A percentile compares a stretch with the other conserved stretches of the same genome.
These are phyloP conservation scores for Gnaphalium uliginosum DNA, from an alignment of 129 eudicot species.

Conservation along the genomic window DNA sequence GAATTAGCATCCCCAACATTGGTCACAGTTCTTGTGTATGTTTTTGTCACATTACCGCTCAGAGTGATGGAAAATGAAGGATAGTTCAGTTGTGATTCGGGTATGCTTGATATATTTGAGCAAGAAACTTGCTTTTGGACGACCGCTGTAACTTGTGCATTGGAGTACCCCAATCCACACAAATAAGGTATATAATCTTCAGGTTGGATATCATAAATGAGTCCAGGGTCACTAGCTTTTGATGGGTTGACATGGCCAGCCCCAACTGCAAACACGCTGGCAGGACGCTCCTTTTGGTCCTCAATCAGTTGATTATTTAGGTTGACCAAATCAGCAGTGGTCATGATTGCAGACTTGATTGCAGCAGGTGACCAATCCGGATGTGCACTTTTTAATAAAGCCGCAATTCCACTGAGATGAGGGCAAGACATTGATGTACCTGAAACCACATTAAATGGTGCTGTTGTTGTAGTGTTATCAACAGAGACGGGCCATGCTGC, in stretches of 20 bases:
- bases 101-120: slow-evolving; percentile 24
- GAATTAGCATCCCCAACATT: slow-evolving; percentile 55
- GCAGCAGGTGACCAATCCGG: slow-evolving; percentile 67
- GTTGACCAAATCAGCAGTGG: slow-evolving; percentile 46
- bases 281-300: slow-evolving; percentile 41
- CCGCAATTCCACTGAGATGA: slow-evolving; percentile 57
- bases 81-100: slow-evolving; percentile 46
- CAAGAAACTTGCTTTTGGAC: slow-evolving; percentile 40
- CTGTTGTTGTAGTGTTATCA: slow-evolving; percentile 32
- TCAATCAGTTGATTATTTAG: slow-evolving; percentile 38
- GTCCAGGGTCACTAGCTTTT: slow-evolving; percentile 54
- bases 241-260: slow-evolving; percentile 58
- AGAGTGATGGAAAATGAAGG: slow-evolving; percentile 45
- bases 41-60: slow-evolving; percentile 19
- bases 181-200: slow-evolving; percentile 44
- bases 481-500: slow-evolving; percentile 54
- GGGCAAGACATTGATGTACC: slow-evolving; percentile 66
- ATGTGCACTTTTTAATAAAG: slow-evolving; percentile 50
- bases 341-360: slow-evolving; percentile 58
- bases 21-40: slow-evolving; percentile 51
- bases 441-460: slow-evolving; percentile 43
- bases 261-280: slow-evolving; percentile 44
- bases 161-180: slow-evolving; percentile 48
- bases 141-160: slow-evolving; percentile 25
- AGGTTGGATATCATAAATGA: slow-evolving; percentile 43